Evolutionary conservation across 176 grass and related monocot genomes (phyloP).

Genomic region (Ensete ventricosum): DNA sequence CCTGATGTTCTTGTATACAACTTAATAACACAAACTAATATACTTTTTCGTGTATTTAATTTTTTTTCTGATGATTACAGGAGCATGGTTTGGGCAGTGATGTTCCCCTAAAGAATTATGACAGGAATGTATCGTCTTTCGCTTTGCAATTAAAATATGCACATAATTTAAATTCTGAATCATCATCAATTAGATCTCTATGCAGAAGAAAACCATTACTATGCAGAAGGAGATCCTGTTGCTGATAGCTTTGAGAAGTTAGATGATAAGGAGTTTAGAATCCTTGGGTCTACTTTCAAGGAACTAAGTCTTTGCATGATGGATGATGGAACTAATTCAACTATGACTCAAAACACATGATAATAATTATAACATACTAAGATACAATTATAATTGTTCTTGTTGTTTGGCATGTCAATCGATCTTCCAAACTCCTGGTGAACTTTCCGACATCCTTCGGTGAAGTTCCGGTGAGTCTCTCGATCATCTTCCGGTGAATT

Average conservation of each 20-base stretch:
- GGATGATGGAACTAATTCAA: too few relatives aligned
- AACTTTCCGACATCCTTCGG: too few relatives aligned
- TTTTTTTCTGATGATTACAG: slow-evolving; percentile 26
- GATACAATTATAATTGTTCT: too few relatives aligned
- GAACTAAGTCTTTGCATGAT: slow-evolving; percentile 72
- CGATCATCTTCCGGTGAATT: too few relatives aligned
- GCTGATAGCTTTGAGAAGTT: slow-evolving; percentile 10
- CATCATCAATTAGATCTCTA: neutral
- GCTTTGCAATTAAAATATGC: slow-evolving; percentile 35
- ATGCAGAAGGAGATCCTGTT: neutral
- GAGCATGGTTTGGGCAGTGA: slow-evolving; percentile 81
- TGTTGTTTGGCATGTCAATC: too few relatives aligned
- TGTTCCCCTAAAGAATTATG: slow-evolving; percentile 60
- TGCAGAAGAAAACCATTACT: neutral
- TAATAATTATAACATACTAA: too few relatives aligned
- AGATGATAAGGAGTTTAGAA: slow-evolving; percentile 27
- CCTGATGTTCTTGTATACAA: too few relatives aligned
- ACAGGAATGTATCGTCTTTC: slow-evolving; percentile 55
- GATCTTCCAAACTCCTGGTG: too few relatives aligned
- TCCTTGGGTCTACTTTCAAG: slow-evolving; percentile 38
- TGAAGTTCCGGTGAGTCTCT: too few relatives aligned
- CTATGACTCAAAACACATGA: too few relatives aligned
- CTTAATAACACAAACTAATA: too few relatives aligned
- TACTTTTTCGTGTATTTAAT: neutral
- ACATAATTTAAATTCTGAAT: slow-evolving; percentile 6